These are phyloP conservation scores for Phytophthora tentaculata DNA, from an alignment of 352 stramenopile genomes.

Conservation along the genomic window DNA sequence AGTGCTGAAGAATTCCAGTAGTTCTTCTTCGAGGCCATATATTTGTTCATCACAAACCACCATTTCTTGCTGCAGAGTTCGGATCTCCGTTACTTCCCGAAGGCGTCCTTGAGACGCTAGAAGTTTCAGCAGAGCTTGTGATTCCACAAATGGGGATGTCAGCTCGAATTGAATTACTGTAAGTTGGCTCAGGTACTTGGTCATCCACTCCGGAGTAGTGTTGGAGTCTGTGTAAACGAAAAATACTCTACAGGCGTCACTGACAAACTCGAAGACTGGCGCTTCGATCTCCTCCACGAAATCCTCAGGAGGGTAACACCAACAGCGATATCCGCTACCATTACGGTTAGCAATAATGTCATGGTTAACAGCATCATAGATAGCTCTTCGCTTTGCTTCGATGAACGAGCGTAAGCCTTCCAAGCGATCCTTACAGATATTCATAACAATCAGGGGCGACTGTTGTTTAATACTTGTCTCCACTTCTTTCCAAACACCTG, in stretches of 20 bases:
- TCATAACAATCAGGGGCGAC: constrained; percentile 44
- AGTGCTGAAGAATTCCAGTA: constrained; percentile 64
- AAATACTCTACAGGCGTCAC: constrained; percentile 50
- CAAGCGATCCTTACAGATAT: constrained; percentile 43
- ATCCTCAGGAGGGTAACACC: constrained; percentile 37
- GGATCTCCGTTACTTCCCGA: constrained; percentile 58
- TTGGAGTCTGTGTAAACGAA: constrained; percentile 53
- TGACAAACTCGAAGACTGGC: constrained; percentile 45
- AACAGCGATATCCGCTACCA: constrained; percentile 38
- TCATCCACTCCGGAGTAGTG: constrained; percentile 45
- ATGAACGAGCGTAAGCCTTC: constrained; percentile 47
- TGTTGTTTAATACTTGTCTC: constrained; percentile 47
- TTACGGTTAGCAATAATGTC: constrained; percentile 32
- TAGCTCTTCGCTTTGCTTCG: constrained; percentile 46
- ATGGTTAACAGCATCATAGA: constrained; percentile 58
- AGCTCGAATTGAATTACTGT: constrained; percentile 54
- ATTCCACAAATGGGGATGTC: constrained; percentile 41
- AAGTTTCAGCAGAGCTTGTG: constrained; percentile 39
- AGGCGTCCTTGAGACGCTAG: constrained; percentile 38
- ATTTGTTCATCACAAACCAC: constrained; percentile 63
- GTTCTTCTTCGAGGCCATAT: constrained; percentile 59
- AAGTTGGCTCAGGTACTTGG: constrained; percentile 46
- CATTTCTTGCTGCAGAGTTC: constrained; percentile 51
- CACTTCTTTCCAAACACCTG: constrained; percentile 52
- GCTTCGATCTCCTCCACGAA: background rate